Conservation (phyloP, 2,329 filamentous ascomycete species). For the Ascochyta pisi region DNA sequence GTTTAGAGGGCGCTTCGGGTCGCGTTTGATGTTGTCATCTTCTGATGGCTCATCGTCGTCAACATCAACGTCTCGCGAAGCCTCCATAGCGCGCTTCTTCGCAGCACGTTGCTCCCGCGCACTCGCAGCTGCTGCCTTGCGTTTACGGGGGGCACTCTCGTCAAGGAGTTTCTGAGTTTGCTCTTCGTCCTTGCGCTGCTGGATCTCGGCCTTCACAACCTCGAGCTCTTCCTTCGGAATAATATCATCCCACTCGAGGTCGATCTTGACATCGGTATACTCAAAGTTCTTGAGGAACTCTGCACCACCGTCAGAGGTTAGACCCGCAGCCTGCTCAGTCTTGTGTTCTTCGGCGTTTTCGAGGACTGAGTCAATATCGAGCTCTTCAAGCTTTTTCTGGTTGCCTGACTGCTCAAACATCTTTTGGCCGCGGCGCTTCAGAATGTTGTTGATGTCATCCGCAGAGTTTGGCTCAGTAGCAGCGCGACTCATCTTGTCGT, state of each 20-base stretch:
- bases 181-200: slow-evolving; percentile 80
- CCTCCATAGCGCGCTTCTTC: slow-evolving; percentile 72
- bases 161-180: slow-evolving; percentile 84
- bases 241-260: slow-evolving; percentile 97
- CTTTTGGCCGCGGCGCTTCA: slow-evolving; percentile 97
- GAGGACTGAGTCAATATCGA: slow-evolving; percentile 96
- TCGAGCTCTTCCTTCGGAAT: slow-evolving; percentile 94
- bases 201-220: slow-evolving; percentile 86
- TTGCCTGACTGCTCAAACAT: slow-evolving; percentile 99
- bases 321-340: slow-evolving; percentile 92
- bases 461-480: slow-evolving; percentile 82
- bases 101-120: slow-evolving; percentile 70
- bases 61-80: slow-evolving; percentile 67
- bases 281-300: slow-evolving; percentile 91
- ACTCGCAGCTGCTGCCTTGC: slow-evolving; percentile 68
- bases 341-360: slow-evolving; percentile 97
- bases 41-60: slow-evolving; percentile 60
- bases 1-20: slow-evolving; percentile 87
- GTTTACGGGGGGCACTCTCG: slow-evolving; percentile 80
- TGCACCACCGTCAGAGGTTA: slow-evolving; percentile 94
- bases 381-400: slow-evolving; percentile 93
- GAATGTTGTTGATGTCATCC: slow-evolving; percentile 93
- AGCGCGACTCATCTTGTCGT: slow-evolving; percentile 71
- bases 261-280: slow-evolving; percentile 95
- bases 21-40: slow-evolving; percentile 63